Conservation (phyloP, 2,329 filamentous ascomycete species). For the Thelonectria olida region DNA sequence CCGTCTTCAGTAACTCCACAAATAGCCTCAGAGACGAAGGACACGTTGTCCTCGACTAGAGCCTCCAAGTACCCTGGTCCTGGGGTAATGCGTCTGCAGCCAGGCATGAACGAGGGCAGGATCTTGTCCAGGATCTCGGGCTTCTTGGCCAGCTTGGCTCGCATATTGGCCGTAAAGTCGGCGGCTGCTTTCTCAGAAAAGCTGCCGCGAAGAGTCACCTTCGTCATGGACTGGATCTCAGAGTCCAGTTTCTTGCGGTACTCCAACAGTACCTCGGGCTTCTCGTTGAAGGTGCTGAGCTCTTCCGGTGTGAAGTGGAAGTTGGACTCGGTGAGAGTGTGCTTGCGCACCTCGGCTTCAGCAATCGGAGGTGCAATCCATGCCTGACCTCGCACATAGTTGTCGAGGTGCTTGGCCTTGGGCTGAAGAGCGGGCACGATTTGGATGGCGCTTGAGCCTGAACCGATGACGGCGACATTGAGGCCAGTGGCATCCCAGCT, state of each 20-base stretch:
- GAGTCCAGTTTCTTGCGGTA: neutral
- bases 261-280: neutral
- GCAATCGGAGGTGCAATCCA: neutral
- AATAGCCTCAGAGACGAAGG: neutral
- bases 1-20: neutral
- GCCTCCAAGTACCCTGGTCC: constrained; percentile 14
- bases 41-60: constrained; percentile 1
- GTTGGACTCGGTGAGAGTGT: neutral
- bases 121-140: constrained; percentile 4
- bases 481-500: neutral
- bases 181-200: neutral
- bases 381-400: neutral
- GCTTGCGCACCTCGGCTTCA: neutral
- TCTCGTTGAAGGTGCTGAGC: neutral
- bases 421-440: neutral
- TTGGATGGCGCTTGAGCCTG: neutral
- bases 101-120: neutral
- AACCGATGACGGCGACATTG: neutral
- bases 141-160: constrained; percentile 3
- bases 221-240: constrained; percentile 2
- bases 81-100: neutral
- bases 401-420: neutral
- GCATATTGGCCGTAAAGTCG: neutral
- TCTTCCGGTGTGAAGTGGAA: neutral
- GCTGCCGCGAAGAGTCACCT: neutral